Base-by-base conservation (phyloP, 805 yeast species). In the Tanozyma kutaoensis region DNA sequence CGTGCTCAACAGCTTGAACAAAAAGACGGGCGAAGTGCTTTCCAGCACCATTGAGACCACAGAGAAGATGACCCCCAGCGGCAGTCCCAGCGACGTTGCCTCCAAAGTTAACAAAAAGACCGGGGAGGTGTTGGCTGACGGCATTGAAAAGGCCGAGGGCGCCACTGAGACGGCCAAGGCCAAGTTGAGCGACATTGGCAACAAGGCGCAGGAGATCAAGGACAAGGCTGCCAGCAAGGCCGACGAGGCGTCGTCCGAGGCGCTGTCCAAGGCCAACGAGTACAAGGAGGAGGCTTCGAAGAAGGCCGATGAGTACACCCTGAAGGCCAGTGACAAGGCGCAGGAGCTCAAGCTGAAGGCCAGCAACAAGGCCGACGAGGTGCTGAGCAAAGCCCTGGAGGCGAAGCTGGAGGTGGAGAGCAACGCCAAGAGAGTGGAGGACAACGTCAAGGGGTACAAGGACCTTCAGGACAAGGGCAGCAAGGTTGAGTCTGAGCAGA, bases 401-500 rank as follows among this genome's bases (percentile, higher is more conserved):
- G 40, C 39, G 8, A 38, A 42, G 34, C n/a, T n/a, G n/a, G n/a
- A n/a, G n/a, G n/a, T n/a, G n/a, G n/a, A n/a, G n/a, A n/a, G n/a
- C n/a, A n/a, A n/a, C n/a, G n/a, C n/a, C n/a, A 27, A 28, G 15
- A 45, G 43, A 29, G 56, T 50, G 2, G 37, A 33, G 14, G 28
- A 48, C 22, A 52, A 54, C 33, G 32, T 46, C 24, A 30, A 43
- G 20, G 66, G 66, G 10, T 60, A 60, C 42, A 30, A 47, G 20
- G 37, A 46, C 36, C 49, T 62, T 34, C 62, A 59, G 40, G 63
- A 61, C 30, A 62, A 59, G 39, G 68, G 67, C 10, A 22, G 48
- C 27, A 52, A 59, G 35, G 46, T 49, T 13, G 66, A 61, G 36
- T 33, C 40, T 22, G 66, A 61, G 40, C 67, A 62, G 38, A 50